Evolutionary conservation across 495 filamentous ascomycete species (phyloP).

Genomic region (Copromyces sp.): DNA sequence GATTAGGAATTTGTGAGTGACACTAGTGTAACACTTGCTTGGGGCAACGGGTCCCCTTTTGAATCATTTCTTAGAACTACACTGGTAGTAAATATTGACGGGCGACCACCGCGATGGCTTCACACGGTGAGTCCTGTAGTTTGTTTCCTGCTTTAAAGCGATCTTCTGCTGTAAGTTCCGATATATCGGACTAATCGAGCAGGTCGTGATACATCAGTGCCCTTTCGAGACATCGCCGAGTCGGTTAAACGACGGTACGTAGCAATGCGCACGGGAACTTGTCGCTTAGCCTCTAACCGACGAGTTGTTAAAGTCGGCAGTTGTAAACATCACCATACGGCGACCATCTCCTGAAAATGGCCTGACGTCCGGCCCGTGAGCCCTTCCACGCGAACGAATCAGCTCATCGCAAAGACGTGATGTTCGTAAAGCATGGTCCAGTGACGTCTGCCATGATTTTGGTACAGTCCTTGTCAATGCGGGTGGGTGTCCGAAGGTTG

Average conservation of each 20-base stretch:
- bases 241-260: neutral
- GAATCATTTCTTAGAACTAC: neutral
- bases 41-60: neutral
- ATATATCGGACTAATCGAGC: neutral
- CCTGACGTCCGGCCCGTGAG: neutral
- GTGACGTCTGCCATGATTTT: neutral
- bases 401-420: neutral
- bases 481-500: neutral
- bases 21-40: neutral
- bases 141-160: neutral
- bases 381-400: neutral
- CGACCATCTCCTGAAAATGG: neutral
- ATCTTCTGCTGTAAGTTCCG: neutral
- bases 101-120: neutral
- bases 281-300: neutral
- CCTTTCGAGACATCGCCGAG: neutral
- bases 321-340: neutral
- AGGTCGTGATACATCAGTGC: neutral
- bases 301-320: neutral
- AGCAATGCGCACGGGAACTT: neutral
- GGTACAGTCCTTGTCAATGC: neutral
- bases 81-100: neutral
- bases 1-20: neutral
- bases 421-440: neutral
- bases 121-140: neutral